phyloP scores from a whole-genome alignment of 2,329 filamentous ascomycete species.

The Kalaharituber pfeilii region DNA sequence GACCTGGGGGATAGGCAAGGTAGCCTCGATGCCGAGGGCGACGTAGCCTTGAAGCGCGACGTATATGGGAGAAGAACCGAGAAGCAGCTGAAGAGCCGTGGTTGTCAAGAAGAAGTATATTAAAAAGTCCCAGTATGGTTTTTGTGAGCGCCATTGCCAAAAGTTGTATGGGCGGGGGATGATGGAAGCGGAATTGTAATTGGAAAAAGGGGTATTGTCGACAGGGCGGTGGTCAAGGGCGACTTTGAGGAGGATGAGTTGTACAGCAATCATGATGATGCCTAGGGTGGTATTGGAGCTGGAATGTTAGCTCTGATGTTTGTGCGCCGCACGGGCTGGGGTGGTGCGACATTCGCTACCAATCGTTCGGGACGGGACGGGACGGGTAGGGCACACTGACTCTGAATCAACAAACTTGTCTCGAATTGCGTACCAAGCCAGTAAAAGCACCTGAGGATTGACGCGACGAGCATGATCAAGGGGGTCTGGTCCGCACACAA shows the following conservation, averaged over 20 bases:
- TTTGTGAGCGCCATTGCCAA: slow-evolving; percentile 19
- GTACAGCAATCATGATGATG: slow-evolving; percentile 46
- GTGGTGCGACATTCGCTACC: slow-evolving; percentile 1
- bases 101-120: slow-evolving; percentile 47
- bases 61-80: slow-evolving; percentile 45
- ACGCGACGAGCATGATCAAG: slow-evolving; percentile 54
- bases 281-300: slow-evolving; percentile 7
- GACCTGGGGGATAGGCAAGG: slow-evolving; percentile 65
- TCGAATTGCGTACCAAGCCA: slow-evolving; percentile 51
- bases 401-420: slow-evolving; percentile 44
- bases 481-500: no score
- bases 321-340: neutral
- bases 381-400: slow-evolving; percentile 22
- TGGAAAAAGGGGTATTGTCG: slow-evolving; percentile 43
- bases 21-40: slow-evolving; percentile 63
- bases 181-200: slow-evolving; percentile 71
- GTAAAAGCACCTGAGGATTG: slow-evolving; percentile 51
- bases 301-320: neutral
- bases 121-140: slow-evolving; percentile 53
- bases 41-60: slow-evolving; percentile 51
- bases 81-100: slow-evolving; percentile 46
- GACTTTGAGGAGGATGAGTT: slow-evolving; percentile 46
- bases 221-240: slow-evolving; percentile 49
- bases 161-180: slow-evolving; percentile 34
- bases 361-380: neutral